Conservation (phyloP, 169 alveolate genomes). For the Babesia gibsoni region DNA sequence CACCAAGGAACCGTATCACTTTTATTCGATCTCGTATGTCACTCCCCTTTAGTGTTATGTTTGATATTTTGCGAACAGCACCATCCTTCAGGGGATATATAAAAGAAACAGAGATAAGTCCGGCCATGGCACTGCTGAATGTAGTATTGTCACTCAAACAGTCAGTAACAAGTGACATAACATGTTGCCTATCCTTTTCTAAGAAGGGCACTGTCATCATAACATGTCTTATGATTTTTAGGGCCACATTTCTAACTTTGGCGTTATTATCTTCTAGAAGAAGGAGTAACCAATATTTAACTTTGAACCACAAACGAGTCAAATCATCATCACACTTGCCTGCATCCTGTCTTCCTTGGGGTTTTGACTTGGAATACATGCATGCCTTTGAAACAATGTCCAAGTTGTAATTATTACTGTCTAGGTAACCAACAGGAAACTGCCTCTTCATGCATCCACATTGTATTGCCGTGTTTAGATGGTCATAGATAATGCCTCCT, state of each 20-base stretch:
- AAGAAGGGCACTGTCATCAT: constrained; percentile 8
- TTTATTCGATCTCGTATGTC: constrained; percentile 5
- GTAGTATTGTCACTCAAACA: constrained; percentile 40
- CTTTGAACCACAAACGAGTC: constrained; percentile 10
- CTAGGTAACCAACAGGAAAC: constrained; percentile 1
- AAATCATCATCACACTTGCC: background rate
- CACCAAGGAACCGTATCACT: background rate
- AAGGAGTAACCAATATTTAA: constrained; percentile 33
- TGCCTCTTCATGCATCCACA: constrained; percentile 18
- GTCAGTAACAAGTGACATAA: constrained; percentile 41
- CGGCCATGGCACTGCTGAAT: constrained; percentile 9
- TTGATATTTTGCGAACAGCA: constrained; percentile 41
- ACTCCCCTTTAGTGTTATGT: constrained; percentile 48
- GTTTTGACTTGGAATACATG: background rate
- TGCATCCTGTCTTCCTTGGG: too few species aligned
- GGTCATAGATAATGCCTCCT: background rate
- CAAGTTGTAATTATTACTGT: background rate
- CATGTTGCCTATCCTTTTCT: constrained; percentile 53
- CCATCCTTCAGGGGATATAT: constrained; percentile 63
- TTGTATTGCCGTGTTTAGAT: background rate
- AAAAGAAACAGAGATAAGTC: constrained; percentile 14
- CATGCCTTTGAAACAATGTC: background rate
- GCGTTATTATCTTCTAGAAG: constrained; percentile 31
- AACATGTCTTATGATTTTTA: constrained; percentile 38
- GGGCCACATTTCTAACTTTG: constrained; percentile 17